Evolutionary conservation across 208 protist genomes (phyloP), one percentile per base, ranked within the genome.

Genomic region (Tetramitus jugosus): DNA sequence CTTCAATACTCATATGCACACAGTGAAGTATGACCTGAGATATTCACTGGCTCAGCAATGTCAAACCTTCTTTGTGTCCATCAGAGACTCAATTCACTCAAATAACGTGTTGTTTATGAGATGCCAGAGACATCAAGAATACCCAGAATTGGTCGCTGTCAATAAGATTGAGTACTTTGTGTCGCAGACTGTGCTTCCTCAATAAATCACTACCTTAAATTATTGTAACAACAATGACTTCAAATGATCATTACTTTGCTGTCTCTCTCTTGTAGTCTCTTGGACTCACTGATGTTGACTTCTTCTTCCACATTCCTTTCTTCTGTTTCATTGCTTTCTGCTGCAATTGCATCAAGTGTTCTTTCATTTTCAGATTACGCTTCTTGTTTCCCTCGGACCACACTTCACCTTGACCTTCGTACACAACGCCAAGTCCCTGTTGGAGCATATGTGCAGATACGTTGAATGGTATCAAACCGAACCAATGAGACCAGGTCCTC

Each of bases 361-460:
- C 43, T 69, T 69, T 69, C 6, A 29, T 37, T 17, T 0, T 26
- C 29, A 43, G 23, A 29, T 69, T 69, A 13, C 43, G 37, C 6
- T 43, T 40, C 2, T n/a, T 43, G 13, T 69, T 29, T n/a, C n/a
- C n/a, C n/a, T n/a, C n/a, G 10, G 31, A 14, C 7, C 43, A 69
- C 7, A 69, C 39, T 69, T 69, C 62, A 31, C 37, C 31, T 69
- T 45, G 20, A n/a, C 62, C 62, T n/a, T 69, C 62, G n/a, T 69
- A 69, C 23, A 13, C 20, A 2, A 69, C 62, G 1, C 26, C 62
- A 43, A 37, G 43, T 45, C 62, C 62, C n/a, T 69, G 20, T n/a
- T 69, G 20, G 20, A 69, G 31, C 62, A 69, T 69, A 37, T 69
- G 43, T 45, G 23, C 37, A 69, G 35, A 43, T 40, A 69, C 26